phyloP scores from a whole-genome alignment of 1,139 yeast genomes.

The Kluyveromyces sp. region DNA sequence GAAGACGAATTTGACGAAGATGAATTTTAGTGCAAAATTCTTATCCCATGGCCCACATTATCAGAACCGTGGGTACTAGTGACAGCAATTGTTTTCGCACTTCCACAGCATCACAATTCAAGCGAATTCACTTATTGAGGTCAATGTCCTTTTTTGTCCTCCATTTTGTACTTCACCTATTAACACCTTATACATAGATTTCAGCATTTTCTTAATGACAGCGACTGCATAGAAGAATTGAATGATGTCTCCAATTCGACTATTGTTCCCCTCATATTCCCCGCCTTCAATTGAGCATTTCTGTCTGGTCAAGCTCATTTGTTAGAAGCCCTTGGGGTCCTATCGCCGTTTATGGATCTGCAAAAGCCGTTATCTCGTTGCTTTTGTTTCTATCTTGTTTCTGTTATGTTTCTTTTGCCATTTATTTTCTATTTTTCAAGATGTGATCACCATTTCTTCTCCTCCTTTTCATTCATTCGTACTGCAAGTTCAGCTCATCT shows the following conservation, averaged over 20 bases:
- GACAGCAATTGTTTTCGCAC: too few species aligned
- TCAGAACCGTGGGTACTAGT: too few species aligned
- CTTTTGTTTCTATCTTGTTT: neutral
- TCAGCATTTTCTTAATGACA: neutral
- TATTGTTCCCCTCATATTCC: too few species aligned
- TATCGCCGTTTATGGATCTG: neutral
- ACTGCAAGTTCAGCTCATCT: too few species aligned
- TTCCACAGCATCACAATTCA: too few species aligned
- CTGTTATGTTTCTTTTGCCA: neutral
- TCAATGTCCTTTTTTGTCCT: too few species aligned
- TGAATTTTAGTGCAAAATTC: neutral
- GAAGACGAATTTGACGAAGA: constrained; percentile 7
- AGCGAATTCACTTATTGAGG: too few species aligned
- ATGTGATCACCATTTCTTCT: constrained; percentile 2
- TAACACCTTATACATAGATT: neutral
- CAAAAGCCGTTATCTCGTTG: neutral
- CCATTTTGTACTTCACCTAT: neutral
- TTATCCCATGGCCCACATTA: too few species aligned
- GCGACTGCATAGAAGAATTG: neutral
- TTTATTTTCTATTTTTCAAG: neutral
- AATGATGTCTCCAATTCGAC: too few species aligned
- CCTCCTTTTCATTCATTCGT: neutral
- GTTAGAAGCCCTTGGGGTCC: neutral
- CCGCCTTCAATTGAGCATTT: too few species aligned
- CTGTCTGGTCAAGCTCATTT: neutral